phyloP scores from a whole-genome alignment of 2,329 filamentous ascomycete species.

The Emmonsiellopsis sp. region DNA sequence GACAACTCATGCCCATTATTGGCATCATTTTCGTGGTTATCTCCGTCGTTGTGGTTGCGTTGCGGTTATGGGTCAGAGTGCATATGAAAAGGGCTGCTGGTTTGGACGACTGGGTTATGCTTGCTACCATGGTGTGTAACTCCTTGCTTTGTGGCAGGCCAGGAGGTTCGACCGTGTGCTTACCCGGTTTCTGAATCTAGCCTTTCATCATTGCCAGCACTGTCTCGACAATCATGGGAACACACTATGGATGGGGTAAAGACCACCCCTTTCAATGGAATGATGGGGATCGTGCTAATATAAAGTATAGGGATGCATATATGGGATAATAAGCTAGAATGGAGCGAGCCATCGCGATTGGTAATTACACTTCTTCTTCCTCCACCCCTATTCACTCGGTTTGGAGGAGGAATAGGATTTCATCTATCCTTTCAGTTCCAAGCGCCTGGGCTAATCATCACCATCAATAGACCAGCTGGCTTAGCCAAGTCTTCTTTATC shows the following conservation, averaged over 20 bases:
- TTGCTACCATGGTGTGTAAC: constrained; percentile 10
- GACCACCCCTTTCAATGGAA: not conserved
- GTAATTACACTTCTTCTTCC: constrained; percentile 2
- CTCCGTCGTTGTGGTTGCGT: constrained; percentile 13
- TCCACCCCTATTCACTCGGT: not conserved
- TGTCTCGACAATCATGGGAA: constrained; percentile 9
- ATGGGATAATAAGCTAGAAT: constrained; percentile 11
- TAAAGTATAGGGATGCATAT: constrained; percentile 9
- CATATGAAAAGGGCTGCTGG: constrained; percentile 11
- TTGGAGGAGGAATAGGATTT: not conserved
- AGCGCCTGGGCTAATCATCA: not conserved
- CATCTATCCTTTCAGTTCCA: not conserved
- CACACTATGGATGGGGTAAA: constrained; percentile 13
- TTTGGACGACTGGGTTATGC: constrained; percentile 15
- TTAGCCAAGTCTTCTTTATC: constrained; percentile 10
- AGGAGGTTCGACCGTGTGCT: not conserved
- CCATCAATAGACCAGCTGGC: constrained; percentile 10
- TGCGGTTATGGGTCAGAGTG: constrained; percentile 13
- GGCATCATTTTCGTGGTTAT: constrained; percentile 16
- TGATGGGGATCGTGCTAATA: not conserved
- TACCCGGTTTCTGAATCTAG: constrained; percentile 1
- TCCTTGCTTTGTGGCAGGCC: not conserved
- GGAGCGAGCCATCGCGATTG: constrained; percentile 5
- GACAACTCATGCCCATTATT: constrained; percentile 16
- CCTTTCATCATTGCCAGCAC: constrained; percentile 8